Evolutionary conservation across 1,284 basidiomycete genomes (phyloP), one percentile per base, ranked within the genome.

Genomic region (Cronartium quercuum): DNA sequence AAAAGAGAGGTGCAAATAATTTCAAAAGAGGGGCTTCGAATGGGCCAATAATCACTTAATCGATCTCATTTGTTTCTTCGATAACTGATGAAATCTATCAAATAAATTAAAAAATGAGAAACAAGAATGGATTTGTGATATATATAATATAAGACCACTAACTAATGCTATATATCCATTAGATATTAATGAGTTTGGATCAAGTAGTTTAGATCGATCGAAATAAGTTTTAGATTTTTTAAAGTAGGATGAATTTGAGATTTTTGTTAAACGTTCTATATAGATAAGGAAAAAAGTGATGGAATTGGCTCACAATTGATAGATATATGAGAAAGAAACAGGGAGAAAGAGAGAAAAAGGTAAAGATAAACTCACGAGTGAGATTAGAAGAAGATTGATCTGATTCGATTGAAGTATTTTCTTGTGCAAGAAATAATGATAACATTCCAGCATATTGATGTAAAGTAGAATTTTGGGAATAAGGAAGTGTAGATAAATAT

Each of bases 361-460:
- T 41, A n/a, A n/a, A n/a, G n/a, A n/a, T 51, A 21, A 18, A 9
- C 13, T 34, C n/a, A 34, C 55, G 4, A 61, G 41, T 58, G n/a
- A 10, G 15, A 37, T 61, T 58, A 42, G 42, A 40, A 37, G 34
- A 42, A 38, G 37, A 58, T 58, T 37, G 37, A 2, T 42, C 38
- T 13, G 42, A 21, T 7, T 42, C 40, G 37, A 47, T 47, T n/a
- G 62, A 29, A 3, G 55, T 24, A n/a, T n/a, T n/a, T n/a, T n/a
- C n/a, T n/a, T n/a, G n/a, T n/a, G n/a, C n/a, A n/a, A n/a, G n/a
- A n/a, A n/a, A n/a, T 3, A 69, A 34, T 18, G 55, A 55, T 21
- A 69, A 40, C 57, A 69, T 38, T 18, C 57, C 67, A 6, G 67
- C 67, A 61, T 69, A 69, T 61, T 69, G 57, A 69, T 69, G 67